Conservation (phyloP, 352 stramenopile genomes). For the Globisporangium acanthophoron region DNA sequence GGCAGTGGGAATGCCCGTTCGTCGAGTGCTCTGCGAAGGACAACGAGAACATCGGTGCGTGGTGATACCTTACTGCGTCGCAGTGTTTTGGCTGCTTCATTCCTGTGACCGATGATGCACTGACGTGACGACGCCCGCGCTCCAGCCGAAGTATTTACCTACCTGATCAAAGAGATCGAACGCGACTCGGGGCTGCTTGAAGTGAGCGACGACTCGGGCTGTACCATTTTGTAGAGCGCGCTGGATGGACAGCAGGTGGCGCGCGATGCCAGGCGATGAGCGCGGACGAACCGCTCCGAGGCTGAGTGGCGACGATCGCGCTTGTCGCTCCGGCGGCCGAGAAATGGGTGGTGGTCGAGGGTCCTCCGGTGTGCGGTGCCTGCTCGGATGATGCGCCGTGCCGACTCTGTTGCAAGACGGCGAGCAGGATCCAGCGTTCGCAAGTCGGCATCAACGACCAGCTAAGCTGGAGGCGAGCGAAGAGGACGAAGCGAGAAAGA, state of each 20-base stretch:
- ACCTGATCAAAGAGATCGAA: slow-evolving; percentile 89
- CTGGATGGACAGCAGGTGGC: neutral
- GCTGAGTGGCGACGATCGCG: neutral
- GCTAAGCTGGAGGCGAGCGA: slow-evolving; percentile 1
- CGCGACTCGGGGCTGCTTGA: slow-evolving; percentile 82
- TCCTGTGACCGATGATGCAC: neutral
- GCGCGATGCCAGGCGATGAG: neutral
- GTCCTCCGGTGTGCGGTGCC: neutral
- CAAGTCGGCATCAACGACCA: slow-evolving; percentile 3
- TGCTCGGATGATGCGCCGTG: neutral
- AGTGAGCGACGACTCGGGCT: slow-evolving; percentile 67
- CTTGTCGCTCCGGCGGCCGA: neutral
- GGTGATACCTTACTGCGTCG: neutral
- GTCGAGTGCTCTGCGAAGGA: slow-evolving; percentile 93
- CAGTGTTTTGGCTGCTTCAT: neutral
- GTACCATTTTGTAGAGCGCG: slow-evolving; percentile 63
- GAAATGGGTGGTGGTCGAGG: neutral
- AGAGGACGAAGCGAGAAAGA: neutral
- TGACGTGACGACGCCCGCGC: neutral
- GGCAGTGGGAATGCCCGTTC: slow-evolving; percentile 91
- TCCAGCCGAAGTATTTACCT: slow-evolving; percentile 86
- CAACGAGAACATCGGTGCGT: slow-evolving; percentile 89
- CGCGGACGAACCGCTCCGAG: neutral
- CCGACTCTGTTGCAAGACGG: neutral
- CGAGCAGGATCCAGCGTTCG: slow-evolving; percentile 2